A percentile compares a stretch with the other conserved stretches of the same genome.
Evolutionary conservation across 2,329 filamentous ascomycete genomes (phyloP).

Genomic region (Periconia digitata): DNA sequence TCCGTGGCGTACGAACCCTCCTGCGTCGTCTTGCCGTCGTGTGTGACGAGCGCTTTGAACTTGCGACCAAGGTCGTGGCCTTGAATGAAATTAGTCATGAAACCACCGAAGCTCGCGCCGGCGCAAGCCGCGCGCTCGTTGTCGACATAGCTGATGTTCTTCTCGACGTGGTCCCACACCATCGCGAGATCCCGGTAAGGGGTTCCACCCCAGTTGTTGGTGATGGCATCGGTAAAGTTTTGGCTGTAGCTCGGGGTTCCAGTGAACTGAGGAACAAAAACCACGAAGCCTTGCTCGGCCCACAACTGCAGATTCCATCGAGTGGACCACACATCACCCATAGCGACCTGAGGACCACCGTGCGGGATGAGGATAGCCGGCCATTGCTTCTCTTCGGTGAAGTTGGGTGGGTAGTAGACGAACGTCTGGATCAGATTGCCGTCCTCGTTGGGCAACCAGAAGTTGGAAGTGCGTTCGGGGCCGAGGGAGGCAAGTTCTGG

Average conservation of each 20-base stretch:
- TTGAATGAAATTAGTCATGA: conserved; percentile 77
- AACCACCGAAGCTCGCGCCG: conserved; percentile 58
- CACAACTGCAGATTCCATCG: conserved; percentile 85
- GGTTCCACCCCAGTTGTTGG: conserved; percentile 77
- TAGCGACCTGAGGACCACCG: conserved; percentile 76
- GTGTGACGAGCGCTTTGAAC: conserved; percentile 85
- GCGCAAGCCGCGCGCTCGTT: conserved; percentile 70
- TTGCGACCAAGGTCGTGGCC: conserved; percentile 78
- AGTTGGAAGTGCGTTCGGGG: conserved; percentile 62
- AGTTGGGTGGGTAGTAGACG: conserved; percentile 64
- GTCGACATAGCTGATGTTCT: conserved; percentile 68
- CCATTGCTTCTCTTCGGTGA: conserved; percentile 71
- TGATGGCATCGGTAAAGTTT: conserved; percentile 73
- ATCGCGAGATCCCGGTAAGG: conserved; percentile 83
- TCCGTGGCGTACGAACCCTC: conserved; percentile 52
- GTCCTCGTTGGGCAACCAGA: conserved; percentile 69
- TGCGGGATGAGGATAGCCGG: conserved; percentile 79
- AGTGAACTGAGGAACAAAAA: conserved; percentile 78
- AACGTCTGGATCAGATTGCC: conserved; percentile 63
- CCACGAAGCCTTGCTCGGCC: conserved; percentile 84
- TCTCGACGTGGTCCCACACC: conserved; percentile 72
- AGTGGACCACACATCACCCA: conserved; percentile 74
- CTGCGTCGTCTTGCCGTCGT: conserved; percentile 78
- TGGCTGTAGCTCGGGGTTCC: conserved; percentile 82
- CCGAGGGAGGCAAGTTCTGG: conserved; percentile 68